Base-by-base conservation (phyloP, 169 alveolate genomes). In the Plasmodium fragile region DNA sequence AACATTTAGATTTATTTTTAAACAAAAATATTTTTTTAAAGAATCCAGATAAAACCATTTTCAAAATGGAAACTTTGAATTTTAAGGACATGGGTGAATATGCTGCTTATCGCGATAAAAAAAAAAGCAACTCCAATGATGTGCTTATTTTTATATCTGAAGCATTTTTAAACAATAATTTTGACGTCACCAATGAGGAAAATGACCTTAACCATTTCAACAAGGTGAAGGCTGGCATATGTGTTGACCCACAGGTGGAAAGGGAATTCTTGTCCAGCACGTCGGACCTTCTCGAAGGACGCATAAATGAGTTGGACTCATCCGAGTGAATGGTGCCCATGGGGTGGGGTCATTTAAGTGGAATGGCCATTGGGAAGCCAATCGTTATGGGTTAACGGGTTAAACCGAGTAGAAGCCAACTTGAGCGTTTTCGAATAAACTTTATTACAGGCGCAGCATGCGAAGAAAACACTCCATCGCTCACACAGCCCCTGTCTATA, bases 61-160 rank as follows among this genome's bases (percentile, higher is more conserved):
- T 11, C 72, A 78, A 87, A 87, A 79, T 53, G 22, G 75, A 77
- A 7, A 69, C 45, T 36, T 78, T 87, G 34, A 18, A 77, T n/a
- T 87, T 87, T 59, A 87, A 87, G 71, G 89, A 87, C 71, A 55
- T 87, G 45, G 53, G 82, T 71, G 90, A 87, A 55, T 87, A 87
- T 49, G 39, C 30, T 77, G 45, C 53, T 36, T 45, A 73, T 73
- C 10, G 5, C 18, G 52, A 59, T 43, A 79, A 55, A 6, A 87
- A 78, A 32, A 78, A 8, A 39, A 77, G 25, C 71, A 45, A 78
- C 18, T 25, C 52, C 1, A 84, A 87, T 39, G 73, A 77, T 55
- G 45, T 87, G 5, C 81, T 78, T 55, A 45, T 87, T 87, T 87
- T 87, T 87, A 11, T 87, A 39, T 87, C 93, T 39, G 90, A 87